Evolutionary conservation across 2,329 filamentous ascomycete genomes (phyloP), one percentile per base, ranked within the genome.

Genomic region (Colletotrichum tabaci): DNA sequence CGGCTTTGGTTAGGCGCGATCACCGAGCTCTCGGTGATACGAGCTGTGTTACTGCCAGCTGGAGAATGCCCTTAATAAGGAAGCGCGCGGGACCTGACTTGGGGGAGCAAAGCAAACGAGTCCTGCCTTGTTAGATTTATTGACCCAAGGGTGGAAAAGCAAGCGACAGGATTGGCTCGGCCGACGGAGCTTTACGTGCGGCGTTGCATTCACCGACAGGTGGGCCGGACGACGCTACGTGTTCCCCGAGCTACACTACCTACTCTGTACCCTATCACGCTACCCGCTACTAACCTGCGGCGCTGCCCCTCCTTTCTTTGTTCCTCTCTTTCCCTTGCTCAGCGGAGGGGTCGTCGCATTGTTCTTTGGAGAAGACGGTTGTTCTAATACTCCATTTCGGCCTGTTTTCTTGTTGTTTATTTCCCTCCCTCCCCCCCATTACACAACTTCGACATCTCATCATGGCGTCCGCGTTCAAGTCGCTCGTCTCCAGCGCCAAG

Each of bases 401-500:
- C 30, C 30, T 30, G 30, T 30, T 30, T 30, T 8, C 30, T 30
- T 30, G 30, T 30, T 30, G 30, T 30, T 30, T 30, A 8, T 30
- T 30, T 30, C 30, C 8, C 30, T 5, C 30, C 2, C 30, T 30
- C 30, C 7, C 30, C 30, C 30, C 5, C 30, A 30, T 6, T 6
- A 30, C 30, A 30, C 30, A 30, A 30, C 1, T 9, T 1, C 30
- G 30, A 62, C 6, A 23, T 30, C 30, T 5, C 61, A 63, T 30
- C 49, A 86, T 86, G 84, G 82, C 85, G 7, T 76, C 82, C 18
- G 82, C 84, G 8, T 76, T 87, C 73, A 81, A 82, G 62, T 82
- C 81, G 21, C 75, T 86, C 30, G 75, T 86, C 61, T 79, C 77
- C 61, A 77, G 80, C 64, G 81, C 82, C 71, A 78, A 78, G 77